Percentiles rank a stretch among this genome's conserved stretches.
These are phyloP conservation scores for Nidularia sp. DNA, from an alignment of 768 basidiomycete species.

Conservation along the genomic window DNA sequence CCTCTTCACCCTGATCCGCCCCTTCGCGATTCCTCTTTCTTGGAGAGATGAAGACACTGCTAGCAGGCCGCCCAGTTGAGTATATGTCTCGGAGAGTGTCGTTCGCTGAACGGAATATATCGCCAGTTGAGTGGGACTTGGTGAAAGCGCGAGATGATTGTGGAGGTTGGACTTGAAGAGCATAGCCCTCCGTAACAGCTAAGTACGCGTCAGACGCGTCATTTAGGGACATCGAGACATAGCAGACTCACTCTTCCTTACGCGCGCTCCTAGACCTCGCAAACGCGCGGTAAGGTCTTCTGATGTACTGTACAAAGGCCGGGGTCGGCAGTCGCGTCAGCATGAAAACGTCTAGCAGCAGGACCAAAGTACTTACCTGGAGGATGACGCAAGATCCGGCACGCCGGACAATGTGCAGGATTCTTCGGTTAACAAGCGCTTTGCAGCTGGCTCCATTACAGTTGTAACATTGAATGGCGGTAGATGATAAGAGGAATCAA, in stretches of 20 bases:
- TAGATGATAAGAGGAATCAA: too few relatives aligned
- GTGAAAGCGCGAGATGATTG: slow-evolving; percentile 28
- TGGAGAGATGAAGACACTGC: slow-evolving; percentile 4
- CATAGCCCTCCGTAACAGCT: slow-evolving; percentile 65
- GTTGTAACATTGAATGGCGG: too few relatives aligned
- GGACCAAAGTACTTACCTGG: too few relatives aligned
- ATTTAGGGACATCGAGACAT: neutral
- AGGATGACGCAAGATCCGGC: neutral
- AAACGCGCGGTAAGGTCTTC: slow-evolving; percentile 51
- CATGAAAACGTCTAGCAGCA: neutral
- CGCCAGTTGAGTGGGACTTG: slow-evolving; percentile 32
- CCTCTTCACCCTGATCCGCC: slow-evolving; percentile 1
- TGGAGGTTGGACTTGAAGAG: too few relatives aligned
- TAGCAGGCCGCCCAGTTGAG: slow-evolving; percentile 5
- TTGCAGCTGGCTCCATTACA: neutral
- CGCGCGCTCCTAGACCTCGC: slow-evolving; percentile 53
- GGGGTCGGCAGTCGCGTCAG: neutral
- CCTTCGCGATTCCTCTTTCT: slow-evolving; percentile 25
- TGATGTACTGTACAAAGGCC: slow-evolving; percentile 26
- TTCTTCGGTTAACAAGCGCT: neutral
- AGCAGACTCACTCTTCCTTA: slow-evolving; percentile 49
- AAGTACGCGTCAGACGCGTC: slow-evolving; percentile 18
- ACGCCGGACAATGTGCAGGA: neutral
- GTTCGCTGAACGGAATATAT: slow-evolving; percentile 51
- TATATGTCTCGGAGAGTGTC: slow-evolving; percentile 51